phyloP scores from a whole-genome alignment of 2,329 filamentous ascomycete genomes.

The Microcyclospora tardicrescens region DNA sequence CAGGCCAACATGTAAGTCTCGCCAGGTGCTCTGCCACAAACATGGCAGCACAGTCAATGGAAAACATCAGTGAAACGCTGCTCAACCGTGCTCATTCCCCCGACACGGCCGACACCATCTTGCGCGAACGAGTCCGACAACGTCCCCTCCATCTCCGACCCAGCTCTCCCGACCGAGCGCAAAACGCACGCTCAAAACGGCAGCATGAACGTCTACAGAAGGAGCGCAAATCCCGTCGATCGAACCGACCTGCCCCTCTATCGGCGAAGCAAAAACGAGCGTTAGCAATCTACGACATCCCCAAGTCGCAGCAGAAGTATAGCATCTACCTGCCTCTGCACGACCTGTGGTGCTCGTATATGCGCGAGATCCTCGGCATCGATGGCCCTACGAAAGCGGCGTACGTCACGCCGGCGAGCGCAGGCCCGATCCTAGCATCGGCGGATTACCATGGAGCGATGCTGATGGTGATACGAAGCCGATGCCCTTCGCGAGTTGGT shows the following conservation, averaged over 20 bases:
- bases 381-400: conserved; percentile 22
- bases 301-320: conserved; percentile 56
- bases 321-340: conserved; percentile 66
- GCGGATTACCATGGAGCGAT: conserved; percentile 86
- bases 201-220: conserved; percentile 25
- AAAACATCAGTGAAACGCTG: conserved; percentile 40
- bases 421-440: conserved; percentile 59
- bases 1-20: conserved; percentile 3
- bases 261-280: conserved; percentile 66
- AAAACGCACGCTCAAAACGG: conserved; percentile 41
- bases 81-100: conserved; percentile 70
- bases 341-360: conserved; percentile 70
- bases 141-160: conserved; percentile 69
- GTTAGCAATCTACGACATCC: conserved; percentile 62
- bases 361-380: conserved; percentile 63
- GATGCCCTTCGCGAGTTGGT: conserved; percentile 70
- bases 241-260: conserved; percentile 49
- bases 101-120: conserved; percentile 56
- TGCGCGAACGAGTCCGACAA: conserved; percentile 68
- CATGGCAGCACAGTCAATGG: conserved; percentile 17
- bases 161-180: conserved; percentile 49
- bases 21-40: neutral
- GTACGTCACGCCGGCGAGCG: conserved; percentile 45
- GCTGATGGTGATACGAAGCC: conserved; percentile 68
- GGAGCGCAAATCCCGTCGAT: conserved; percentile 14